These are phyloP conservation scores for Lentinula raphanica DNA, from an alignment of 768 basidiomycete species.

Conservation along the genomic window DNA sequence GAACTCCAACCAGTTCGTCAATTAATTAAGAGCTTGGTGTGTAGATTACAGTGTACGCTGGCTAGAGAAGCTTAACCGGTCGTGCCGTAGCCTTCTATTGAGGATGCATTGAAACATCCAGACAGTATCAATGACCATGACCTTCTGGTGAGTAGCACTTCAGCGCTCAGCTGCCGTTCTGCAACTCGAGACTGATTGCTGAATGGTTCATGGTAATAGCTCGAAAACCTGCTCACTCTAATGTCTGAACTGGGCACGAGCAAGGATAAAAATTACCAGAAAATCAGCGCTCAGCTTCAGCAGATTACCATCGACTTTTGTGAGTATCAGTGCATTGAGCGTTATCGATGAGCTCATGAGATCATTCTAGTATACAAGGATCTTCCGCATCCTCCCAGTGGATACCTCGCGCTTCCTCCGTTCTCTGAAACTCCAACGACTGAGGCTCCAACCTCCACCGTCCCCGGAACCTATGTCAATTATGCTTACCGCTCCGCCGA, in stretches of 20 bases:
- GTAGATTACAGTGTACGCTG: not conserved
- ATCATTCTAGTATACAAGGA: slow-evolving; percentile 62
- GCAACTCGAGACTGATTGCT: not conserved
- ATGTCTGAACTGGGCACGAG: slow-evolving; percentile 46
- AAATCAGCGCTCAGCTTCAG: slow-evolving; percentile 37
- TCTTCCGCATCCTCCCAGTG: slow-evolving; percentile 67
- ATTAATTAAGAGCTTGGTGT: not conserved
- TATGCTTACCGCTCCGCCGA: slow-evolving; percentile 58
- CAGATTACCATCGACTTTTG: slow-evolving; percentile 48
- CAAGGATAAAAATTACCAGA: slow-evolving; percentile 7
- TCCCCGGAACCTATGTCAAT: slow-evolving; percentile 17
- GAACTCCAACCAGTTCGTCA: not conserved
- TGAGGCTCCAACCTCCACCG: slow-evolving; percentile 1
- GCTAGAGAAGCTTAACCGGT: not conserved
- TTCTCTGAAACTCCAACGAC: slow-evolving; percentile 10
- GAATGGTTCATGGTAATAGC: slow-evolving; percentile 31
- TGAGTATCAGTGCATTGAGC: slow-evolving; percentile 31
- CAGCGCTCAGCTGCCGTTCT: not conserved
- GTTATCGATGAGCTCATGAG: slow-evolving; percentile 11
- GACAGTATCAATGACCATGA: slow-evolving; percentile 54
- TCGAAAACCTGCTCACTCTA: slow-evolving; percentile 55
- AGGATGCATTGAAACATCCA: slow-evolving; percentile 40
- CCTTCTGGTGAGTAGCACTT: slow-evolving; percentile 42
- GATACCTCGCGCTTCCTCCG: slow-evolving; percentile 36
- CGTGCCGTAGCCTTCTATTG: not conserved